These are phyloP conservation scores for Barbarea vulgaris DNA, from an alignment of 345 rosid genomes.

Conservation along the genomic window DNA sequence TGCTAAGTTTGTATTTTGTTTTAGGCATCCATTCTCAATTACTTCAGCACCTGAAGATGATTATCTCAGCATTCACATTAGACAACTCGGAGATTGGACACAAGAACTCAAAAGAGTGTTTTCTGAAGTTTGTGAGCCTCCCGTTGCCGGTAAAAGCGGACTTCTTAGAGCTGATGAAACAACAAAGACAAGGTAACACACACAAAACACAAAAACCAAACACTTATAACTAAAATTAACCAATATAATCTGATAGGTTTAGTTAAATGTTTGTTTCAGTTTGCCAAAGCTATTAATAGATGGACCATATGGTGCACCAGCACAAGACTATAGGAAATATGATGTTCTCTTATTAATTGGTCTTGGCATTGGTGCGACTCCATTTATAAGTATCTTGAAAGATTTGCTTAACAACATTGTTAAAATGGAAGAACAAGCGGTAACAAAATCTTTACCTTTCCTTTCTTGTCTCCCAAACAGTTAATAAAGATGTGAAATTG, in stretches of 20 bases:
- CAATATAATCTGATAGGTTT: slow-evolving; percentile 16
- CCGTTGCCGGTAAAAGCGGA: slow-evolving; percentile 89
- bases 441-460: slow-evolving; percentile 12
- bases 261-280: slow-evolving; percentile 45
- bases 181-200: slow-evolving; percentile 69
- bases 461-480: not conserved
- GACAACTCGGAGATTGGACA: slow-evolving; percentile 98
- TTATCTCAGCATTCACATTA: slow-evolving; percentile 89
- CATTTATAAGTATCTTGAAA: slow-evolving; percentile 94
- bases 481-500: not conserved
- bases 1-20: slow-evolving; percentile 21
- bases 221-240: not conserved
- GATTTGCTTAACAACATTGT: slow-evolving; percentile 89
- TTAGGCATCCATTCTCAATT: slow-evolving; percentile 98
- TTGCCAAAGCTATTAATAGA: slow-evolving; percentile 94
- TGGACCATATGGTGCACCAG: slow-evolving; percentile 99
- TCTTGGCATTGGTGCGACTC: slow-evolving; percentile 98
- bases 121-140: slow-evolving; percentile 83
- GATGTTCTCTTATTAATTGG: slow-evolving; percentile 93
- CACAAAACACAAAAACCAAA: not conserved
- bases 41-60: slow-evolving; percentile 98
- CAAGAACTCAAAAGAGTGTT: slow-evolving; percentile 88
- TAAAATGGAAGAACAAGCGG: slow-evolving; percentile 90
- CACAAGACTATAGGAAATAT: slow-evolving; percentile 87
- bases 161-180: slow-evolving; percentile 97